phyloP scores from a whole-genome alignment of 1,284 basidiomycete species.

The Pisolithus thermaeus region DNA sequence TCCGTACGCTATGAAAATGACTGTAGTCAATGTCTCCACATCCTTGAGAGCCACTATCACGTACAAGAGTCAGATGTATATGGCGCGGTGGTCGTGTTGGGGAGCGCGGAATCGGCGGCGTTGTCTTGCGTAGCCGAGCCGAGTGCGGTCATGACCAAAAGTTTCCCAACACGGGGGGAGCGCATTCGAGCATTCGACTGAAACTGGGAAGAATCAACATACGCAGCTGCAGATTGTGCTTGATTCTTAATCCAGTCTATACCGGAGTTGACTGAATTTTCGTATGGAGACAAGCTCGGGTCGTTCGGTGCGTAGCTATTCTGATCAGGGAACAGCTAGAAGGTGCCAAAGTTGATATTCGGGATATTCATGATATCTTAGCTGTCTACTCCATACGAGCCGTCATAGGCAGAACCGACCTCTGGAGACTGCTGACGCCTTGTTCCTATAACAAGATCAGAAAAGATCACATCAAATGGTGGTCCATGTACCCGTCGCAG shows the following conservation, averaged over 20 bases:
- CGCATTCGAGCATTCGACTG: neutral
- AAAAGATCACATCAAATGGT: neutral
- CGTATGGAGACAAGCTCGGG: slow-evolving; percentile 42
- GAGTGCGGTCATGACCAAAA: slow-evolving; percentile 47
- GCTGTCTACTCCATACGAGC: slow-evolving; percentile 59
- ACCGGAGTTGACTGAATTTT: slow-evolving; percentile 46
- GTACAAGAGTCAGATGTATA: slow-evolving; percentile 34
- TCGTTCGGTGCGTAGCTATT: slow-evolving; percentile 43
- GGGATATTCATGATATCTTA: slow-evolving; percentile 58
- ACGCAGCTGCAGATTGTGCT: slow-evolving; percentile 39
- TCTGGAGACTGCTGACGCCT: slow-evolving; percentile 36
- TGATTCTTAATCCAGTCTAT: slow-evolving; percentile 51
- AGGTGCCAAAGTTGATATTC: slow-evolving; percentile 49
- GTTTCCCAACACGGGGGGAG: slow-evolving; percentile 42
- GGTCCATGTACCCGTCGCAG: slow-evolving; percentile 39
- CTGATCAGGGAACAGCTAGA: slow-evolving; percentile 67
- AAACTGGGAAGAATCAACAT: slow-evolving; percentile 16
- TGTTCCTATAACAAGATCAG: slow-evolving; percentile 30
- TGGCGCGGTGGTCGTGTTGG: slow-evolving; percentile 46
- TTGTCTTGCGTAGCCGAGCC: slow-evolving; percentile 58
- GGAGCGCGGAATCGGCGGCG: slow-evolving; percentile 49
- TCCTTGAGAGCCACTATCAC: slow-evolving; percentile 7
- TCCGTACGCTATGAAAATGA: slow-evolving; percentile 29
- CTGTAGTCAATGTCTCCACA: slow-evolving; percentile 8
- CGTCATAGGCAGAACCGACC: slow-evolving; percentile 49